Evolutionary conservation across 2,329 filamentous ascomycete genomes (phyloP), one percentile per base, ranked within the genome.

Genomic region (Emmonsia crescens): DNA sequence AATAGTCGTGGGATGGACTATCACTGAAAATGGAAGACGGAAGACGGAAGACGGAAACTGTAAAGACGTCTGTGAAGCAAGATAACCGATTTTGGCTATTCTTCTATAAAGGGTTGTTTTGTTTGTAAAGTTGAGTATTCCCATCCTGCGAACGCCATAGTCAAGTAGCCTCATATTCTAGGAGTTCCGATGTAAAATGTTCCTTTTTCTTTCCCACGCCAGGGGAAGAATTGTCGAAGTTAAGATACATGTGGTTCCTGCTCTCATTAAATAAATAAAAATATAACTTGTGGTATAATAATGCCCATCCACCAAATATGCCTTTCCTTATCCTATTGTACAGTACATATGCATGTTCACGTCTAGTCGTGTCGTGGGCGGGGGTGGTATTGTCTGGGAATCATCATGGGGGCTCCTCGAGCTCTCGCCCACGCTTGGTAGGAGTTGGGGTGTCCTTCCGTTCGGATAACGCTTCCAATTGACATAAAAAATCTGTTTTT

Each of bases 391-490:
- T 79, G 74, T 64, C 77, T 73, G 40, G 80, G 80, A 69, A 85
- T 76, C 66, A 96, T 85, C 70, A 93, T 85, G 29, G 92, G 90
- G 65, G 85, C 83, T 69, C 88, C 82, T 68, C 87, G 85, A 58
- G 89, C 86, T 73, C 85, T 84, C 68, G 85, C 83, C 78, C 93
- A 96, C 62, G 89, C 85, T 73, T 91, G 84, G 67, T 85, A 82
- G 63, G 87, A 80, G 69, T 89, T 86, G 44, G 88, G 86, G 51
- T 90, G 89, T 66, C 89, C 86, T 69, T 99, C 94, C 63, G 91
- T 92, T 72, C 94, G 89, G 71, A 99, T 96, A 52, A 96, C 92
- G 69, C 91, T 96, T 68, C 94, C 94, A 69, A 99, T 96, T 62
- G 90, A 93, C 94, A 99, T 99, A 83, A 99, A 99, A 79, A 97